A percentile compares a stretch with the other conserved stretches of the same genome.
Evolutionary conservation across 1,139 yeast genomes (phyloP).

Genomic region (Suhomyces taliae): DNA sequence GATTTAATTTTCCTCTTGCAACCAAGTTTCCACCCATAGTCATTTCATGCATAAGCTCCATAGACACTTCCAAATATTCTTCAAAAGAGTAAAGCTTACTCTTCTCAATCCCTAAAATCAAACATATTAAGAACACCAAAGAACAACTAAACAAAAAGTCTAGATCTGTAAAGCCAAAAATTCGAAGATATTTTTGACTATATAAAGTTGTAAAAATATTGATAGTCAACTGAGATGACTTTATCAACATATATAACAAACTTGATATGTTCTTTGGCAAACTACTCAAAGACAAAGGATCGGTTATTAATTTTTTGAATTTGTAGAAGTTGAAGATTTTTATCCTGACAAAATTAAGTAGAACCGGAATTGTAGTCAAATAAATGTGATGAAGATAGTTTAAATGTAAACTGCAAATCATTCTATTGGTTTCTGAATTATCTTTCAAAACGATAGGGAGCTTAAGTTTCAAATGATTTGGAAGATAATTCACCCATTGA

Average conservation of each 20-base stretch:
- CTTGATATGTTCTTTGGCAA: slow-evolving; percentile 24
- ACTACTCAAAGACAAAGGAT: slow-evolving; percentile 9
- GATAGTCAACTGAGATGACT: slow-evolving; percentile 27
- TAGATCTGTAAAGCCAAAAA: slow-evolving; percentile 30
- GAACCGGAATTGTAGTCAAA: slow-evolving; percentile 28
- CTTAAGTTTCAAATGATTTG: slow-evolving; percentile 19
- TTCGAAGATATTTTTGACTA: slow-evolving; percentile 19
- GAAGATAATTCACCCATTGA: slow-evolving; percentile 25
- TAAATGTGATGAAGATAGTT: slow-evolving; percentile 32
- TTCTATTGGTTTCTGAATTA: slow-evolving; percentile 16
- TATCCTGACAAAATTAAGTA: slow-evolving; percentile 24
- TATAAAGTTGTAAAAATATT: slow-evolving; percentile 25
- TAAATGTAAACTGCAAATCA: slow-evolving; percentile 28
- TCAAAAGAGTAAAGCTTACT: slow-evolving; percentile 15
- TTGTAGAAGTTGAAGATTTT: slow-evolving; percentile 14
- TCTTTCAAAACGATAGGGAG: slow-evolving; percentile 12
- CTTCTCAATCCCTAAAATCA: slow-evolving; percentile 18
- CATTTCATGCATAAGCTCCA: slow-evolving; percentile 26
- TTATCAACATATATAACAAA: slow-evolving; percentile 20
- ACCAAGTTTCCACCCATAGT: slow-evolving; percentile 23
- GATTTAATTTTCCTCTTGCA: slow-evolving; percentile 26
- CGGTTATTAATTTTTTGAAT: slow-evolving; percentile 4
- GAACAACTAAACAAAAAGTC: slow-evolving; percentile 26
- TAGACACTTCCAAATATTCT: slow-evolving; percentile 21
- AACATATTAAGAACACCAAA: slow-evolving; percentile 24